Evolutionary conservation across 495 filamentous ascomycete genomes (phyloP).

Genomic region (Clohesyomyces aquaticus): DNA sequence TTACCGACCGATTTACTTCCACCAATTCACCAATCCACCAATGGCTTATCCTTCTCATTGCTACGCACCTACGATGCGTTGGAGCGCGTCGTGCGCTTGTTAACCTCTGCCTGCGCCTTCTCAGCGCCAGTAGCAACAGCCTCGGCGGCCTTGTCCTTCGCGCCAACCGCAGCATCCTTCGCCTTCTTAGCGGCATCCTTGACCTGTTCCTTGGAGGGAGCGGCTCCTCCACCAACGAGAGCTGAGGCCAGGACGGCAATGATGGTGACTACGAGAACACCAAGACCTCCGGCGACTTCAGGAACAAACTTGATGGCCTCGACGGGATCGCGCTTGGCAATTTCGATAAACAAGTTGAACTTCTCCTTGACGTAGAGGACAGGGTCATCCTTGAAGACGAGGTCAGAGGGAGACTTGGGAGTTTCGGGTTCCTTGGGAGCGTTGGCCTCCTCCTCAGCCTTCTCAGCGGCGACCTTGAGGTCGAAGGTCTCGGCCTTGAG

Average conservation of each 20-base stretch:
- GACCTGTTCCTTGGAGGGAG: conserved; percentile 56
- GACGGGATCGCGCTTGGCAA: conserved; percentile 85
- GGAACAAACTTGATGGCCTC: conserved; percentile 89
- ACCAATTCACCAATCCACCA: not conserved
- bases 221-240: conserved; percentile 57
- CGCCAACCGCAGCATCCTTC: conserved; percentile 70
- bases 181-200: conserved; percentile 67
- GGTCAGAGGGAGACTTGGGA: conserved; percentile 67
- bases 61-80: conserved; percentile 31
- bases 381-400: conserved; percentile 92
- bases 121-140: conserved; percentile 65
- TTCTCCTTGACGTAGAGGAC: conserved; percentile 88
- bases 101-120: conserved; percentile 55
- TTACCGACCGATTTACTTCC: too few relatives aligned
- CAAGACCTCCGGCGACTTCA: conserved; percentile 82
- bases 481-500: conserved; percentile 91
- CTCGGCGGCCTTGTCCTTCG: conserved; percentile 80
- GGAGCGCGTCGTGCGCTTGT: conserved; percentile 64
- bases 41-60: conserved; percentile 1
- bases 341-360: conserved; percentile 81
- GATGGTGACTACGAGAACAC: conserved; percentile 64
- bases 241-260: conserved; percentile 67
- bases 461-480: conserved; percentile 85
- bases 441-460: conserved; percentile 76
- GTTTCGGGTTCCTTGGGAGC: conserved; percentile 77